Percentiles rank a stretch among this genome's conserved stretches.
Evolutionary conservation across 352 stramenopile species (phyloP).

Genomic region (Globisporangium canariense): DNA sequence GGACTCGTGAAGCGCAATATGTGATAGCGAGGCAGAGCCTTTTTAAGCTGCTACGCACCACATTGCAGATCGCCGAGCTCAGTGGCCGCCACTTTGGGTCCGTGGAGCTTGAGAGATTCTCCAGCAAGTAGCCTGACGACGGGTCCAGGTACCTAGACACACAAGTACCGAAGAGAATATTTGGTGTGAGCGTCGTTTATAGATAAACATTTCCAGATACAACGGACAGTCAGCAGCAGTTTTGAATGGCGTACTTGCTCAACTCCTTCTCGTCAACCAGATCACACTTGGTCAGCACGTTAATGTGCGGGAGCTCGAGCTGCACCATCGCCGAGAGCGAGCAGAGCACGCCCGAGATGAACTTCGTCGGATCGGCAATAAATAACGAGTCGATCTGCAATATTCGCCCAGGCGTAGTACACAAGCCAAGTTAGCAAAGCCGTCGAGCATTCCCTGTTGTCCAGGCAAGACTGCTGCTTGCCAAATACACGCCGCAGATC

Average conservation of each 20-base stretch:
- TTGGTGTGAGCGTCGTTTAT: background rate
- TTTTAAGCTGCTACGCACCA: conserved; percentile 40
- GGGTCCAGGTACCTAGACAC: conserved; percentile 65
- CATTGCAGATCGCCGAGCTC: conserved; percentile 82
- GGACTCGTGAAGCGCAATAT: too few species aligned
- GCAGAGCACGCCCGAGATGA: conserved; percentile 97
- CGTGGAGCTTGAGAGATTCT: conserved; percentile 77
- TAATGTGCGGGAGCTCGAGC: conserved; percentile 96
- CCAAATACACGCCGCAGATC: conserved; percentile 89
- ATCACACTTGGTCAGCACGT: conserved; percentile 92
- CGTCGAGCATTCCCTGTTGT: background rate
- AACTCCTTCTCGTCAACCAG: conserved; percentile 87
- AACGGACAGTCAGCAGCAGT: too few species aligned
- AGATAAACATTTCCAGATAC: too few species aligned
- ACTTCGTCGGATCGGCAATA: conserved; percentile 96
- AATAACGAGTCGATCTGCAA: conserved; percentile 92
- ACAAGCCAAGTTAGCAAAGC: background rate
- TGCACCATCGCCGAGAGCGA: conserved; percentile 97
- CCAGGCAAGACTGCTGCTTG: conserved; percentile 16
- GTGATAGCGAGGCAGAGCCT: too few species aligned
- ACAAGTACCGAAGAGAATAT: background rate
- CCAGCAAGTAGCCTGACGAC: conserved; percentile 77
- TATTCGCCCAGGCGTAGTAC: background rate
- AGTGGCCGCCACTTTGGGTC: conserved; percentile 83
- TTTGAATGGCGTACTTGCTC: conserved; percentile 52